Percentiles rank a stretch among this genome's conserved stretches.
Conservation (phyloP, 495 filamentous ascomycete species). For the Daldinia loculata region DNA sequence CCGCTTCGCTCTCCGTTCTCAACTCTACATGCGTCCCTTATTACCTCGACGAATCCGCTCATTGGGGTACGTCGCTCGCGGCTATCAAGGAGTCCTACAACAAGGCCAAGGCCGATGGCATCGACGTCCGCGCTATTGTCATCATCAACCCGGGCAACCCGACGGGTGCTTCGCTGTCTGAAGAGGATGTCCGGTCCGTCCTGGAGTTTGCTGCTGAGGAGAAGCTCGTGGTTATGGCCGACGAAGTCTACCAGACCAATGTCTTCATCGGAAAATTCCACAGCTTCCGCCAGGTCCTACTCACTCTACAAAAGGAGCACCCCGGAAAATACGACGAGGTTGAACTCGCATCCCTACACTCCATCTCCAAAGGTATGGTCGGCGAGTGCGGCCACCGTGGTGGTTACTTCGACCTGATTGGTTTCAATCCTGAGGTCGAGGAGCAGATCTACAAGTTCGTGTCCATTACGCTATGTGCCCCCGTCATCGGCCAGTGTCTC, state of each 20-base stretch:
- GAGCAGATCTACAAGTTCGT: conserved; percentile 99
- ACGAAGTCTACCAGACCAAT: conserved; percentile 99
- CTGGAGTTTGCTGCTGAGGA: conserved; percentile 86
- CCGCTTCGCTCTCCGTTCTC: conserved; percentile 86
- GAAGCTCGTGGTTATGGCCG: conserved; percentile 87
- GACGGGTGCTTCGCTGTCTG: conserved; percentile 83
- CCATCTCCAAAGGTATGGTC: conserved; percentile 94
- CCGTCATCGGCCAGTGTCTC: conserved; percentile 93
- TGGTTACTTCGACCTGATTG: conserved; percentile 93
- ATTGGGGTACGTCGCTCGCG: conserved; percentile 85
- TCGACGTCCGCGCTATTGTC: conserved; percentile 88
- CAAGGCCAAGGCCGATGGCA: conserved; percentile 76
- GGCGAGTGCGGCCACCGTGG: conserved; percentile 97
- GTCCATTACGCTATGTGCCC: conserved; percentile 92
- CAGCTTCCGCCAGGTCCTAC: conserved; percentile 90
- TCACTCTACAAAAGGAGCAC: conserved; percentile 78
- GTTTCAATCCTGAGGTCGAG: conserved; percentile 84
- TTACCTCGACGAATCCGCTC: conserved; percentile 82
- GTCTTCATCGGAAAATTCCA: conserved; percentile 92
- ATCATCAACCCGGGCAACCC: conserved; percentile 99
- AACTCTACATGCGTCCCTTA: conserved; percentile 91
- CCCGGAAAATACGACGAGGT: conserved; percentile 81
- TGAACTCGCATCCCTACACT: conserved; percentile 87
- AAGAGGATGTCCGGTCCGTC: conserved; percentile 80
- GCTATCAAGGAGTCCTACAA: conserved; percentile 75